Evolutionary conservation across 1,139 yeast genomes (phyloP), one percentile per base, ranked within the genome.

Genomic region (Yueomyces sp.): DNA sequence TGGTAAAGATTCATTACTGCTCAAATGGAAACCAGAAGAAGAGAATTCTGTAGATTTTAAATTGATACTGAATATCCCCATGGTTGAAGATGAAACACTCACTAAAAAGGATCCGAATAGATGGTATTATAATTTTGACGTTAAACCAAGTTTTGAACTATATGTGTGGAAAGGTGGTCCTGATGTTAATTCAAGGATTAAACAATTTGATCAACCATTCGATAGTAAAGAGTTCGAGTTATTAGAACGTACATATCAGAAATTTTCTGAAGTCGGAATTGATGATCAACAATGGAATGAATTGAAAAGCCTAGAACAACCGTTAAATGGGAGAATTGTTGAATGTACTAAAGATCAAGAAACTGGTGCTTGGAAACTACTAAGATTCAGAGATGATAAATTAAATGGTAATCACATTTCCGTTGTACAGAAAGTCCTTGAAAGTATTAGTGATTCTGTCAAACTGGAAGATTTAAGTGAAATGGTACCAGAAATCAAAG

Each of bases 11-110:
- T 73, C 76, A 3, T 76, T 81, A 2, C 60, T 83, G 40, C 65
- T 93, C 44, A 93, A 93, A 62, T 93, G 99, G 99, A 93, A 93
- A 56, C 97, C 98, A 0, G 87, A 95, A 7, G 84, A 85, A 47
- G 98, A 91, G 62, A 93, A 93, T 55, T 81, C 96, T 0, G 75
- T 93, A 34, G 99, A 93, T 63, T 91, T 85, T 63, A 80, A 81
- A 57, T 61, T 93, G 47, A 74, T 75, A 36, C 62, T 91, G 41
- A 75, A 75, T 27, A 87, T 89, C 54, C 79, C 81, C 11, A 55
- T 66, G 41, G 82, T 61, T 45, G 77, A 75, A 42, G 95, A 86
- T 56, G 76, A 78, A 2, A 85, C 81, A 44, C 59, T 78, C 54
- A 82, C 81, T 40, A 79, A 79, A 41, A 68, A 76, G 46, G 86